phyloP scores from a whole-genome alignment of 2,329 filamentous ascomycete species.

The Thyridium curvatum region DNA sequence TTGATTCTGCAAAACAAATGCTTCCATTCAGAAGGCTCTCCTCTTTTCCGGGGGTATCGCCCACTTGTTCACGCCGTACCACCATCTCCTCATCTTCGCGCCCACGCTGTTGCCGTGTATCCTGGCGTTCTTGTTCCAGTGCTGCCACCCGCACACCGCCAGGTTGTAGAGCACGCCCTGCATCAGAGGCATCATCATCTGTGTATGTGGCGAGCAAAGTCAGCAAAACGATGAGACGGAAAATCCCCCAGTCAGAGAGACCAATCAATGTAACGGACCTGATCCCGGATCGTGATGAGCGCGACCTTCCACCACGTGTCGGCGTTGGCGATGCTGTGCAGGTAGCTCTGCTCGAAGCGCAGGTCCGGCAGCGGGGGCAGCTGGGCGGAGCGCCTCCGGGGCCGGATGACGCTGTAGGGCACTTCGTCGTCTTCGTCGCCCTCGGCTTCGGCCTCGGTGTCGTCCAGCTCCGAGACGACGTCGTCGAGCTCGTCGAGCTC shows the following conservation, averaged over 20 bases:
- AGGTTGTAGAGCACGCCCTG: slow-evolving; percentile 91
- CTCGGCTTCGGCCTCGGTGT: slow-evolving; percentile 50
- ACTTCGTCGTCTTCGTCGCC: slow-evolving; percentile 60
- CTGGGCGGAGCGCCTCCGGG: slow-evolving; percentile 35
- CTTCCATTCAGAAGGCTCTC: no score
- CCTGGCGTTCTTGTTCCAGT: slow-evolving; percentile 76
- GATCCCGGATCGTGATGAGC: slow-evolving; percentile 79
- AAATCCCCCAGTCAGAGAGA: neutral
- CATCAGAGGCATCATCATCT: slow-evolving; percentile 79
- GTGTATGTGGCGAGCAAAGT: neutral
- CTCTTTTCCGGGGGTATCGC: slow-evolving; percentile 44
- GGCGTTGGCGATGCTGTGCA: slow-evolving; percentile 77
- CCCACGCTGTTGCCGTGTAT: slow-evolving; percentile 73
- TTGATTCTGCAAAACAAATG: no score
- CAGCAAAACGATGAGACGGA: neutral
- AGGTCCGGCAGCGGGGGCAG: slow-evolving; percentile 74
- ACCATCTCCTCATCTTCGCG: slow-evolving; percentile 78
- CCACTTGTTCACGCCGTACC: slow-evolving; percentile 95
- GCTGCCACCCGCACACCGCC: slow-evolving; percentile 77
- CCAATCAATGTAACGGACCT: slow-evolving; percentile 46
- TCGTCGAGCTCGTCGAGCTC: slow-evolving; percentile 31
- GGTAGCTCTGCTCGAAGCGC: slow-evolving; percentile 96
- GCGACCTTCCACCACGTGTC: slow-evolving; percentile 73
- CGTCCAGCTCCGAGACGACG: slow-evolving; percentile 44
- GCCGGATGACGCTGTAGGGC: slow-evolving; percentile 57